Conservation (phyloP, 2,329 filamentous ascomycete species). For the Fusarium luffae region DNA sequence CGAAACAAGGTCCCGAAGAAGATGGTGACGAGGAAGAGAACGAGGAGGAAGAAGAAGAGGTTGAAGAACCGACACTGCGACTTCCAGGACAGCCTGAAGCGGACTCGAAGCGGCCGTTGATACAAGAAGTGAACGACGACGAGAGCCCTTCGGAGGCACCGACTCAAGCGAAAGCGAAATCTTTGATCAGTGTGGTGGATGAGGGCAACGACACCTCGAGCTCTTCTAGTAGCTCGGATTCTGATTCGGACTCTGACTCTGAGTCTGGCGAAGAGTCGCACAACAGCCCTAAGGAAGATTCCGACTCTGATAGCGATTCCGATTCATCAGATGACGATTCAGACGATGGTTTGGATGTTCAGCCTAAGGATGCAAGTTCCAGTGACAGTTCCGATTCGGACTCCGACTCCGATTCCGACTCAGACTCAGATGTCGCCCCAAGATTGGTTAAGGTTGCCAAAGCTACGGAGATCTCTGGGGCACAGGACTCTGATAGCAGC, state of each 20-base stretch:
- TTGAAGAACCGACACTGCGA: slow-evolving; percentile 14
- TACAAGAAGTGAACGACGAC: slow-evolving; percentile 43
- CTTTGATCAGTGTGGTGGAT: slow-evolving; percentile 14
- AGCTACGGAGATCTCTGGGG: slow-evolving; percentile 18
- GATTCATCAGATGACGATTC: slow-evolving; percentile 14
- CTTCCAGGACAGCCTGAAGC: slow-evolving; percentile 11
- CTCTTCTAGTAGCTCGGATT: slow-evolving; percentile 42
- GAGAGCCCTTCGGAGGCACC: neutral
- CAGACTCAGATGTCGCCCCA: neutral
- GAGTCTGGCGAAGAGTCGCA: slow-evolving; percentile 51
- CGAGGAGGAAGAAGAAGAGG: slow-evolving; percentile 4
- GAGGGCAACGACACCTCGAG: slow-evolving; percentile 30
- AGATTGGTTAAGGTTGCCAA: neutral
- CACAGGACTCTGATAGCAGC: slow-evolving; percentile 22
- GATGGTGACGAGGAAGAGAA: slow-evolving; percentile 6
- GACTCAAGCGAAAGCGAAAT: neutral
- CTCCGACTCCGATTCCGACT: neutral
- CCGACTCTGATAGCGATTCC: slow-evolving; percentile 49
- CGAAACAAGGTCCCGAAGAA: neutral
- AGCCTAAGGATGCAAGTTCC: slow-evolving; percentile 14
- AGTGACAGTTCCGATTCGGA: slow-evolving; percentile 14
- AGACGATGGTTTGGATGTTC: neutral
- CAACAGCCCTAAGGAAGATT: slow-evolving; percentile 49
- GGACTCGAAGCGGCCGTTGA: slow-evolving; percentile 44
- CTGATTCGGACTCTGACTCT: slow-evolving; percentile 46